phyloP scores from a whole-genome alignment of 345 rosid genomes.

The Salix koriyanagi region DNA sequence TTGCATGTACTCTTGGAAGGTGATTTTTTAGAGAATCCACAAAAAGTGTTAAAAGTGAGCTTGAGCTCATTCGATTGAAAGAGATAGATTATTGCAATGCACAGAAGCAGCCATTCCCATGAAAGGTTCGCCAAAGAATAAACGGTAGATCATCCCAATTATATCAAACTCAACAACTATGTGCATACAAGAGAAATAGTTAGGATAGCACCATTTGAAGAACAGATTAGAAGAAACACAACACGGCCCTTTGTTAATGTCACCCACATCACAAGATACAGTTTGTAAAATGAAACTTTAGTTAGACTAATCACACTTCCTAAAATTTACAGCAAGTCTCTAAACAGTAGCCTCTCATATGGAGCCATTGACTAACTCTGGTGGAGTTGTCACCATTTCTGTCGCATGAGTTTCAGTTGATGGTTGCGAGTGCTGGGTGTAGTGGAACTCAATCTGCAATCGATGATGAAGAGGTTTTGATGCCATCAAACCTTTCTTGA shows the following conservation, averaged over 20 bases:
- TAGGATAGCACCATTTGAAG: neutral
- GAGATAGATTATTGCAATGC: neutral
- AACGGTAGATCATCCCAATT: neutral
- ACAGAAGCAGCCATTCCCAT: neutral
- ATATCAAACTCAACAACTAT: neutral
- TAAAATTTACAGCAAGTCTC: conserved; percentile 34
- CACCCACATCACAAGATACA: conserved; percentile 23
- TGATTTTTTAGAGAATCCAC: neutral
- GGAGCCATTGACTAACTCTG: conserved; percentile 17
- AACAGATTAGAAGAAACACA: conserved; percentile 12
- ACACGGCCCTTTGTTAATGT: conserved; percentile 20
- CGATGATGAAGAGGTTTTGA: conserved; percentile 74
- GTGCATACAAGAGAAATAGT: neutral
- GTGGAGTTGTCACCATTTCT: conserved; percentile 11
- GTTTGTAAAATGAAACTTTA: conserved; percentile 1
- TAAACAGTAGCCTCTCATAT: conserved; percentile 24
- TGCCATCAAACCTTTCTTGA: conserved; percentile 75
- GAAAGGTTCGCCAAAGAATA: neutral
- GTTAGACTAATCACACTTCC: conserved; percentile 42
- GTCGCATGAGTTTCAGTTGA: conserved; percentile 17
- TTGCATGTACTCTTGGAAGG: neutral
- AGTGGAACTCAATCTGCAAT: conserved; percentile 86
- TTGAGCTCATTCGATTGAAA: neutral
- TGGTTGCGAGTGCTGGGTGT: conserved; percentile 40
- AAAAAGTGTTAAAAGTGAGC: neutral